Base-by-base conservation (phyloP, 2,329 filamentous ascomycete species). In the Paracorniculantispora psalliotae region DNA sequence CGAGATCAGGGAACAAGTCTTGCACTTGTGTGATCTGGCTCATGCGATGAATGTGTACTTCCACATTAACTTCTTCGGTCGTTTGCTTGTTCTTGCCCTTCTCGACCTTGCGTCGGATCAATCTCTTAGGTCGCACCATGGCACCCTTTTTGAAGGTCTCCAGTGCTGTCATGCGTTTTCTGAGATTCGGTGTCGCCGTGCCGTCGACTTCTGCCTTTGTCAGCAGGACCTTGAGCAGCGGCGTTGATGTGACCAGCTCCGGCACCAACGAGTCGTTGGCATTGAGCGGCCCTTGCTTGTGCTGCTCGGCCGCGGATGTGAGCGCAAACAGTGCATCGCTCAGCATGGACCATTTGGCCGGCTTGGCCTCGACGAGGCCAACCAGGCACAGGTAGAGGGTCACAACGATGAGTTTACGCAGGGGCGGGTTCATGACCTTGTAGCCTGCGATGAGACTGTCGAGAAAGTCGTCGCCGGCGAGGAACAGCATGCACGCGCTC, bases 1-100 rank as follows among this genome's bases (percentile, higher is more conserved):
- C 92, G 10, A 97, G 78, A 62, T 96, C 85, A 0, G 93, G 91
- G 68, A 97, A 97, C 0, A 97, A 79, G 68, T 99, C 93, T 69
- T 96, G 92, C n/a, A 99, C 81, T 70, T 96, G 91, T 0, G 89
- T 89, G 54, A 97, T 85, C 51, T 93, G 84, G 66, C 89, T 92
- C 84, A 96, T 88, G 44, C 81, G 86, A 72, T 96, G 91, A 23
- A 93, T 76, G 67, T 94, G 90, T 35, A 92, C 77, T 46, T 82
- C 78, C 2, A 71, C 72, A 6, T 73, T 67, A 7, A 68, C 63
- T 6, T 80, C 75, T 8, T 72, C 69, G 5, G 67, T 68, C 3
- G 71, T 68, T 59, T 73, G 74, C 13, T 72, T 70, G 2, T 74
- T 77, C 68, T 91, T 92, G 33, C 87, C 87, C 71, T 90, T 91